phyloP scores from a whole-genome alignment of 2,329 filamentous ascomycete species.

The Alternaria brassicae region DNA sequence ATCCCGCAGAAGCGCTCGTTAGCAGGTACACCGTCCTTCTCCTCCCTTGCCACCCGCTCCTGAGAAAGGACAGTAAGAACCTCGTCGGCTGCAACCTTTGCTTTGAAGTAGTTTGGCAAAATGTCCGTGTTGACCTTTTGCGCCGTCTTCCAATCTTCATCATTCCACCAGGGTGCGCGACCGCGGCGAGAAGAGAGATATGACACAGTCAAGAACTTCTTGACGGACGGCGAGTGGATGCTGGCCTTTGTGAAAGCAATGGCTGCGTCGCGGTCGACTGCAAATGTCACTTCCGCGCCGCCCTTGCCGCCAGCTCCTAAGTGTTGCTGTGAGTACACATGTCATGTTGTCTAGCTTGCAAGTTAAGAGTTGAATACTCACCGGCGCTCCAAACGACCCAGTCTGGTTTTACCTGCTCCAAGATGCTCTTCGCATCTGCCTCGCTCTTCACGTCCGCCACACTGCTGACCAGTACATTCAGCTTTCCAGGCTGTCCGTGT shows the following conservation, averaged over 20 bases:
- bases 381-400: slow-evolving; percentile 74
- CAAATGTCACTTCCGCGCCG: slow-evolving; percentile 57
- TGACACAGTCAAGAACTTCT: slow-evolving; percentile 64
- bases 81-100: slow-evolving; percentile 64
- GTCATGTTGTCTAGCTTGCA: neutral
- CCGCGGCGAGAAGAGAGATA: slow-evolving; percentile 60
- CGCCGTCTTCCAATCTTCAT: slow-evolving; percentile 55
- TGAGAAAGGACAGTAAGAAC: slow-evolving; percentile 57
- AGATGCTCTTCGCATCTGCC: slow-evolving; percentile 66
- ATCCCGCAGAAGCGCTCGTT: slow-evolving; percentile 57
- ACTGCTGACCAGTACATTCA: slow-evolving; percentile 73
- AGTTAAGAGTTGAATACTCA: slow-evolving; percentile 40
- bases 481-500: slow-evolving; percentile 64
- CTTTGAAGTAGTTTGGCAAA: slow-evolving; percentile 60
- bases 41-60: slow-evolving; percentile 38
- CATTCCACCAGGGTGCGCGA: slow-evolving; percentile 59
- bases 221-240: slow-evolving; percentile 54
- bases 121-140: slow-evolving; percentile 58
- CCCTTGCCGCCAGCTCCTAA: slow-evolving; percentile 64
- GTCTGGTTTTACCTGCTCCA: slow-evolving; percentile 68
- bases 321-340: neutral
- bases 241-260: slow-evolving; percentile 62
- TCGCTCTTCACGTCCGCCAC: slow-evolving; percentile 73
- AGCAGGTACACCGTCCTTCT: slow-evolving; percentile 33
- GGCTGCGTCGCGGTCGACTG: slow-evolving; percentile 63